Conservation (phyloP, 495 filamentous ascomycete genomes). For the Penicillium pulvis region DNA sequence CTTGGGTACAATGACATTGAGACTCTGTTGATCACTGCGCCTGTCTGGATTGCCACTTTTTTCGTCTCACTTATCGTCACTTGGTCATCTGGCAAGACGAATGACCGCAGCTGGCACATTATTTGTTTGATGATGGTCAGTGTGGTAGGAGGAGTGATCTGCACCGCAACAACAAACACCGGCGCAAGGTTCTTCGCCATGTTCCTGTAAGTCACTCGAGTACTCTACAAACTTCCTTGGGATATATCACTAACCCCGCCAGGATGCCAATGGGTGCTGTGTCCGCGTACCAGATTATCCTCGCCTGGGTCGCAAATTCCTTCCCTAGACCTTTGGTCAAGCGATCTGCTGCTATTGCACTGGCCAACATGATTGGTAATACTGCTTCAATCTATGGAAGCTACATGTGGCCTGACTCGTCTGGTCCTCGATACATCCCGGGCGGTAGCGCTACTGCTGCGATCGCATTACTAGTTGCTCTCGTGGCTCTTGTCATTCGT, state of each 20-base stretch:
- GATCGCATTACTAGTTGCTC: conserved; percentile 32
- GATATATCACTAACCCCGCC: conserved; percentile 3
- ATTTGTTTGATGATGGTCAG: conserved; percentile 65
- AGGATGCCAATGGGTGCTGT: conserved; percentile 63
- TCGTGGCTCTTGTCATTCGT: conserved; percentile 33
- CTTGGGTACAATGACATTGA: conserved; percentile 64
- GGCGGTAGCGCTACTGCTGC: conserved; percentile 35
- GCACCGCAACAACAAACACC: conserved; percentile 61
- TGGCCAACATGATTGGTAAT: conserved; percentile 77
- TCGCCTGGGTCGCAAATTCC: conserved; percentile 79
- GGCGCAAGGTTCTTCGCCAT: conserved; percentile 75
- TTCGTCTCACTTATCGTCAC: conserved; percentile 70
- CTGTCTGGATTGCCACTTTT: conserved; percentile 74
- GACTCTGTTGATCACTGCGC: conserved; percentile 74
- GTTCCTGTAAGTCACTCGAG: conserved; percentile 55
- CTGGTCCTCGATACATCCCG: conserved; percentile 44
- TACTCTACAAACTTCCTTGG: too few species aligned
- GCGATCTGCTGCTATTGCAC: conserved; percentile 60
- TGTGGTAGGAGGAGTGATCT: conserved; percentile 70
- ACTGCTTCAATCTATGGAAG: conserved; percentile 69
- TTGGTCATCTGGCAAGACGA: conserved; percentile 72
- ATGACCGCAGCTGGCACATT: conserved; percentile 77
- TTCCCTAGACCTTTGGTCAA: conserved; percentile 80
- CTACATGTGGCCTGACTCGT: conserved; percentile 67
- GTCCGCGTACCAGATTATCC: conserved; percentile 54